Conservation (phyloP, 169 alveolate species). For the Plasmodium falciparum region DNA sequence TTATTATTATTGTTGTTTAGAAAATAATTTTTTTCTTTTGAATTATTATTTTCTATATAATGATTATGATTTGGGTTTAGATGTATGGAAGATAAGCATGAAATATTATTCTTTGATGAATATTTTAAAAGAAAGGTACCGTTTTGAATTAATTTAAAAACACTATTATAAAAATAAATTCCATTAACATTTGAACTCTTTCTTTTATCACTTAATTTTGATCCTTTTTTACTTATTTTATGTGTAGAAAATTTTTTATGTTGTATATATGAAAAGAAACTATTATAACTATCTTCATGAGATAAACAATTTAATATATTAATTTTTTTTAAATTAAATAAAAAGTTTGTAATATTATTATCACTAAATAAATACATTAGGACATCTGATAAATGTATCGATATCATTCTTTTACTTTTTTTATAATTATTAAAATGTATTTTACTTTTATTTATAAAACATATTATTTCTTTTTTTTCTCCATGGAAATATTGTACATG, state of each 20-base stretch:
- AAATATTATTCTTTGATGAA: background rate
- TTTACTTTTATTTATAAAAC: constrained; percentile 24
- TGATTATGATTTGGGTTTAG: background rate
- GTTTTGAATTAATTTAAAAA: constrained; percentile 42
- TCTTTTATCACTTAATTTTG: constrained; percentile 16
- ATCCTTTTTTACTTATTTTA: constrained; percentile 14
- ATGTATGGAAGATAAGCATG: background rate
- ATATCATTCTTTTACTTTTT: constrained; percentile 54
- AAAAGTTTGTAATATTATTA: background rate
- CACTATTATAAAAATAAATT: constrained; percentile 37
- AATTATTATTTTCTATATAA: background rate
- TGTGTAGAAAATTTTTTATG: background rate
- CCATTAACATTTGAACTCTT: background rate
- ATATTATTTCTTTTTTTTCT: constrained; percentile 23
- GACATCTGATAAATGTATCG: constrained; percentile 31
- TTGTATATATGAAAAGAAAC: background rate
- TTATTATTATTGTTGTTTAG: background rate
- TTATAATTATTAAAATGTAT: constrained; percentile 55
- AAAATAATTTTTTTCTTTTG: background rate
- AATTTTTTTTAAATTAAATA: constrained; percentile 33
- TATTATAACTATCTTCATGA: background rate
- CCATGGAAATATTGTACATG: background rate
- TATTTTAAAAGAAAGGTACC: constrained; percentile 24
- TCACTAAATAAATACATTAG: constrained; percentile 15
- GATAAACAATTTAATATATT: constrained; percentile 33